Conservation (phyloP, 139 green algal genomes). For the Diplosphaera chodatii region DNA sequence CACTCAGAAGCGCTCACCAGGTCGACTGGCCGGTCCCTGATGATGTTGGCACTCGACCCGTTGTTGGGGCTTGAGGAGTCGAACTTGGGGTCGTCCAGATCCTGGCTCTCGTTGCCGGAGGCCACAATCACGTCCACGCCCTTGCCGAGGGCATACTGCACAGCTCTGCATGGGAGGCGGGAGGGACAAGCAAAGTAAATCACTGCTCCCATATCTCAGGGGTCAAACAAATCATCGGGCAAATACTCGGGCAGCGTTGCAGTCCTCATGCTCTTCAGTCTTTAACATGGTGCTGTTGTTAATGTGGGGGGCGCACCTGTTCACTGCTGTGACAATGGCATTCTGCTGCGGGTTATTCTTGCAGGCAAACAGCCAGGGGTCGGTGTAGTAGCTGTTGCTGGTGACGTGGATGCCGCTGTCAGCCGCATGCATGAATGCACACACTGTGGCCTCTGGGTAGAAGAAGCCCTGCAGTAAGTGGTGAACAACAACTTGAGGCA, state of each 20-base stretch:
- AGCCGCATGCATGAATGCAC: background rate
- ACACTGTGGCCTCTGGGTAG: background rate
- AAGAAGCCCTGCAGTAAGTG: constrained; percentile 1
- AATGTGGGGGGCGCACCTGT: too few relatives aligned
- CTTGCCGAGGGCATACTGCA: background rate
- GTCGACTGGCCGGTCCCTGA: background rate
- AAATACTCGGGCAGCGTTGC: too few relatives aligned
- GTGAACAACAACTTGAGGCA: too few relatives aligned
- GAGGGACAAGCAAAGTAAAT: too few relatives aligned
- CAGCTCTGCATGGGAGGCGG: too few relatives aligned
- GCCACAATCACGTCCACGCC: background rate
- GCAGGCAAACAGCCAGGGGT: background rate
- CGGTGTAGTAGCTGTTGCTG: constrained; percentile 1
- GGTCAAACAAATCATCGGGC: too few relatives aligned
- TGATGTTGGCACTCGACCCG: background rate
- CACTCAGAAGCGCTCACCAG: too few relatives aligned
- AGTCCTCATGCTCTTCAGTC: too few relatives aligned
- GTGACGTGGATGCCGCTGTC: background rate
- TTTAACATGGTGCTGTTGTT: too few relatives aligned
- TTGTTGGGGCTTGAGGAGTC: background rate
- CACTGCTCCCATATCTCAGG: too few relatives aligned
- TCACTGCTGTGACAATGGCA: background rate
- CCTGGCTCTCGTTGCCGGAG: background rate
- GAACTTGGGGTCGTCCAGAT: background rate
- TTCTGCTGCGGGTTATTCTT: background rate